phyloP scores from a whole-genome alignment of 2,329 filamentous ascomycete genomes.

The Shiraia sp. region DNA sequence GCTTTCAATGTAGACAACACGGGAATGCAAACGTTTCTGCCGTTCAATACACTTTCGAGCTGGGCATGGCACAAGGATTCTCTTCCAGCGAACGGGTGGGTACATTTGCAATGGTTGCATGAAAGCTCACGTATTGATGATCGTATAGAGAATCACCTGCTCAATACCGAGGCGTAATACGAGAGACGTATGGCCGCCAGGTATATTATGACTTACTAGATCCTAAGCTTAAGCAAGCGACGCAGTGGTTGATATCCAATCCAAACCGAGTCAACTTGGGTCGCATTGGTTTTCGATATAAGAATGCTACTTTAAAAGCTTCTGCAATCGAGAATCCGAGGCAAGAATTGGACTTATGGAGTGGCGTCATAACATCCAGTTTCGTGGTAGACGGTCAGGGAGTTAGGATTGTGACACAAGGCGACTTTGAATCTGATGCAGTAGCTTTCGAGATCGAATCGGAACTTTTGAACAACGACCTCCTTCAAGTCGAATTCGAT shows the following conservation, averaged over 20 bases:
- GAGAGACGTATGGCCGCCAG: constrained; percentile 47
- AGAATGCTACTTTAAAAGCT: constrained; percentile 32
- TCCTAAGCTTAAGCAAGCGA: constrained; percentile 44
- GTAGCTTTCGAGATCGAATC: constrained; percentile 52
- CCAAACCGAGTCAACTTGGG: constrained; percentile 57
- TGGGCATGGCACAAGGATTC: constrained; percentile 52
- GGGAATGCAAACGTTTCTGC: constrained; percentile 50
- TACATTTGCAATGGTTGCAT: constrained; percentile 15
- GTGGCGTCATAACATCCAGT: constrained; percentile 50
- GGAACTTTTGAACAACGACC: constrained; percentile 42
- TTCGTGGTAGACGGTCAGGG: constrained; percentile 48
- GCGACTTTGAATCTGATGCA: constrained; percentile 51
- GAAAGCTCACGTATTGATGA: neutral
- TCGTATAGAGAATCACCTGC: constrained; percentile 21
- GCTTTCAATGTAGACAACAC: constrained; percentile 53
- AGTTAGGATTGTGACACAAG: constrained; percentile 51
- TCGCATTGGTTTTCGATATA: constrained; percentile 51
- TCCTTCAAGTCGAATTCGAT: constrained; percentile 55
- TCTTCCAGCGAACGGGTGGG: constrained; percentile 44
- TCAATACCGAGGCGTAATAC: constrained; percentile 40
- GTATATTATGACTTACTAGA: constrained; percentile 49
- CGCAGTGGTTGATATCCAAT: constrained; percentile 58
- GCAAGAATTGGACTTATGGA: constrained; percentile 56
- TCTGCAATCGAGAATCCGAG: constrained; percentile 13
- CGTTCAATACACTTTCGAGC: constrained; percentile 46